Evolutionary conservation across 768 basidiomycete genomes (phyloP).

Genomic region (Russula griseocarnosa): DNA sequence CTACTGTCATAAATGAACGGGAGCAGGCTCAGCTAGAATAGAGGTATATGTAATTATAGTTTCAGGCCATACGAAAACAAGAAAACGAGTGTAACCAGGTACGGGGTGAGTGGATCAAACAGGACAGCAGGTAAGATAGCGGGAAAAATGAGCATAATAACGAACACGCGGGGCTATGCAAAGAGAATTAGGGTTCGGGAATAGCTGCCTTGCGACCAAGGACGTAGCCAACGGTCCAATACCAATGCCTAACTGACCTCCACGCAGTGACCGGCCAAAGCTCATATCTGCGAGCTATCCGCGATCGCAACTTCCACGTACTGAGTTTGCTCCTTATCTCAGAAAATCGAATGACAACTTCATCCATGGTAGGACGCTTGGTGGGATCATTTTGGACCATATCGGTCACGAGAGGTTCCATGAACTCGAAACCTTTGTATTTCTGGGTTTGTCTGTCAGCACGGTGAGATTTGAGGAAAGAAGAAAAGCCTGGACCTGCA

Average conservation of each 20-base stretch:
- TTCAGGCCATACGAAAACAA: background rate
- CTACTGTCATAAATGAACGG: too few relatives aligned
- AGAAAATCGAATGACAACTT: slow-evolving; percentile 34
- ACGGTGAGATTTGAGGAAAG: too few relatives aligned
- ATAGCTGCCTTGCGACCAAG: background rate
- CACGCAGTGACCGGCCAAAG: background rate
- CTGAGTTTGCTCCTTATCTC: background rate
- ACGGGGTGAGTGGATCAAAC: background rate
- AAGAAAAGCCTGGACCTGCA: slow-evolving; percentile 5
- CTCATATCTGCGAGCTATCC: background rate
- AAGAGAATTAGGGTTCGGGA: background rate
- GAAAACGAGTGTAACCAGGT: background rate
- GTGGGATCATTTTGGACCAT: slow-evolving; percentile 38
- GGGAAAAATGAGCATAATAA: background rate
- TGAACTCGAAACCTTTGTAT: slow-evolving; percentile 1
- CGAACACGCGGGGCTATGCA: background rate
- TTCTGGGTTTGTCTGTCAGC: background rate
- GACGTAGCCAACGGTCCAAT: background rate
- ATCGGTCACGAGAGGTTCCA: slow-evolving; percentile 27
- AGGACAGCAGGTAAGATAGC: background rate
- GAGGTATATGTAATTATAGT: background rate
- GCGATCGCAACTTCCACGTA: slow-evolving; percentile 2
- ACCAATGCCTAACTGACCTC: background rate
- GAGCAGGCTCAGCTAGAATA: background rate
- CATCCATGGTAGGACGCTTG: slow-evolving; percentile 33